Evolutionary conservation across 352 stramenopile genomes (phyloP).

Genomic region (Paralagenidium karlingii): DNA sequence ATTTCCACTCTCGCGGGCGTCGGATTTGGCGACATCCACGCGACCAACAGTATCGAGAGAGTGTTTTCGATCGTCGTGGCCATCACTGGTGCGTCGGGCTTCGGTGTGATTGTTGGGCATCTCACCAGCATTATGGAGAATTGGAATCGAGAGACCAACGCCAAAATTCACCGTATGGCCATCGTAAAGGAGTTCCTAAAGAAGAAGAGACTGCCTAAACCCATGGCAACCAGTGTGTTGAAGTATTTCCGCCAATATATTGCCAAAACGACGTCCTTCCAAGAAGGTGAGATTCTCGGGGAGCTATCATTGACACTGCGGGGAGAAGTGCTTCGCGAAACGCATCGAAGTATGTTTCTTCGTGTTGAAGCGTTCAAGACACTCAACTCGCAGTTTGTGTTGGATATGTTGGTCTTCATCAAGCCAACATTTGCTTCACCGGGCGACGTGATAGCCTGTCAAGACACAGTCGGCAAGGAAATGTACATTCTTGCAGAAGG

Average conservation of each 20-base stretch:
- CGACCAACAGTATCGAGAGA: slow-evolving; percentile 52
- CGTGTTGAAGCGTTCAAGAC: slow-evolving; percentile 52
- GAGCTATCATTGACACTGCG: slow-evolving; percentile 67
- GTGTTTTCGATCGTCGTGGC: slow-evolving; percentile 58
- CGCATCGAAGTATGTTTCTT: slow-evolving; percentile 65
- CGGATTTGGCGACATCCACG: slow-evolving; percentile 72
- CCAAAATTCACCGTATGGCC: slow-evolving; percentile 34
- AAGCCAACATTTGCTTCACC: slow-evolving; percentile 62
- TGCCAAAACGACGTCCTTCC: slow-evolving; percentile 56
- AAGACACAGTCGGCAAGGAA: slow-evolving; percentile 53
- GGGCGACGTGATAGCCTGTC: slow-evolving; percentile 44
- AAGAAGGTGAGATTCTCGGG: slow-evolving; percentile 58
- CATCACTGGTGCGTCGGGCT: slow-evolving; percentile 60
- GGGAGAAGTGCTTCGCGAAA: slow-evolving; percentile 60
- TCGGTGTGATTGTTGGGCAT: slow-evolving; percentile 72
- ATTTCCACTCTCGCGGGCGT: slow-evolving; percentile 64
- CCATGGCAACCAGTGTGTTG: slow-evolving; percentile 31
- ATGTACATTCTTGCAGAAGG: slow-evolving; percentile 78
- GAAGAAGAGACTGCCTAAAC: slow-evolving; percentile 41
- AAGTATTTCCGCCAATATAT: slow-evolving; percentile 78
- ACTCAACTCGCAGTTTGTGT: slow-evolving; percentile 62
- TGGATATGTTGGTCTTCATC: slow-evolving; percentile 81
- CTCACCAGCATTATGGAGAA: slow-evolving; percentile 77
- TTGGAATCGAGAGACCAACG: slow-evolving; percentile 51
- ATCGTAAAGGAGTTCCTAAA: slow-evolving; percentile 52